A percentile compares a stretch with the other conserved stretches of the same genome.
Conservation (phyloP, 2,329 filamentous ascomycete species). For the Aureobasidium lini region DNA sequence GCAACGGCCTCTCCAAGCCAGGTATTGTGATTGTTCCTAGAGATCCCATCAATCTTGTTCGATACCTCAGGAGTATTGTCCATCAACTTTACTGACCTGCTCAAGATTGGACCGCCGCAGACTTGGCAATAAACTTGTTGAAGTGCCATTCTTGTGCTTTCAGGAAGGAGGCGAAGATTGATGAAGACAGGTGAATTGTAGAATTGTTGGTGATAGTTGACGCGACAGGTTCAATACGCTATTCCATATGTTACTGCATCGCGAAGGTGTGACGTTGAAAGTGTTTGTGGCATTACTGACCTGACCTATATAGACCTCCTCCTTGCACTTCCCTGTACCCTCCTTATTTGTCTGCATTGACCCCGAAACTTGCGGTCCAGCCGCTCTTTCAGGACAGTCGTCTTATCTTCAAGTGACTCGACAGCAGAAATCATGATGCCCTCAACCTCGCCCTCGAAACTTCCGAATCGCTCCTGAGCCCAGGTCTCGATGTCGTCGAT, state of each 20-base stretch:
- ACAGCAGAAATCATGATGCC: background rate
- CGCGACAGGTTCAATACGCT: background rate
- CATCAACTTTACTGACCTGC: too few relatives aligned
- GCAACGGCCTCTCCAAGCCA: background rate
- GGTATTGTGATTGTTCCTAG: background rate
- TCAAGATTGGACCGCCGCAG: background rate
- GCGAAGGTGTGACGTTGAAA: too few relatives aligned
- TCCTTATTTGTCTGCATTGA: background rate
- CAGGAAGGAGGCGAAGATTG: background rate
- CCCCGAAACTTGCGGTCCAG: background rate
- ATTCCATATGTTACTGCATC: background rate
- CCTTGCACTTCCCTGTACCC: background rate
- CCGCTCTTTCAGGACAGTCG: background rate
- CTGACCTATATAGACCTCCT: slow-evolving; percentile 4
- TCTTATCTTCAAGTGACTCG: background rate
- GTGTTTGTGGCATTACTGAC: background rate
- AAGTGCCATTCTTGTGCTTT: background rate
- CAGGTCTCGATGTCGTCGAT: slow-evolving; percentile 1
- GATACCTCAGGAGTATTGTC: too few relatives aligned
- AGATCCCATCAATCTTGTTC: too few relatives aligned
- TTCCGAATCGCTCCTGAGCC: background rate
- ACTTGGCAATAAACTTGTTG: background rate
- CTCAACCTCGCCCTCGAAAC: background rate
- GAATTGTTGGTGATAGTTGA: background rate
- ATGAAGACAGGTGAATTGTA: background rate